These are phyloP conservation scores for Tetrapisispora fleetii DNA, from an alignment of 805 yeast genomes.

Conservation along the genomic window DNA sequence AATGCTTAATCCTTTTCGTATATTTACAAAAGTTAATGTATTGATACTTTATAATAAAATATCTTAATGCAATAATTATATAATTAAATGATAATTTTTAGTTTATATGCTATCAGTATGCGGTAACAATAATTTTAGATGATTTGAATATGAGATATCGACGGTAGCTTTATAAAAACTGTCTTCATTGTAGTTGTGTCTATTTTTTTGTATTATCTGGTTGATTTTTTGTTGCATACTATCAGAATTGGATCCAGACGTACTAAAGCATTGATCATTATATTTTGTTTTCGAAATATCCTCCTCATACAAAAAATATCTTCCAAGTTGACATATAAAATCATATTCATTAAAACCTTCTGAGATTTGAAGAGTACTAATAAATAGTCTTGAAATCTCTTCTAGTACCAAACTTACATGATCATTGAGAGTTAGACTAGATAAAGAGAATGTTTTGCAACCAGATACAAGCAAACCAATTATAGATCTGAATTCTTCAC, in stretches of 20 bases:
- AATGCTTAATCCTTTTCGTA: no score
- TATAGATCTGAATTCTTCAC: slow-evolving; percentile 13
- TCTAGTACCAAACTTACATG: not conserved
- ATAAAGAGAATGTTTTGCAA: slow-evolving; percentile 3
- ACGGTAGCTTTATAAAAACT: not conserved
- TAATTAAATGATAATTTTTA: no score
- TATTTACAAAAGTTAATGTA: no score
- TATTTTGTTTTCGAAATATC: no score
- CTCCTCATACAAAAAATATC: not conserved
- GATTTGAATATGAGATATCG: not conserved
- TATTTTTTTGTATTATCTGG: not conserved
- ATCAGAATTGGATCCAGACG: not conserved
- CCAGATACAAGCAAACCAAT: slow-evolving; percentile 9
- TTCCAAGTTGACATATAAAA: not conserved
- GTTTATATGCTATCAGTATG: not conserved
- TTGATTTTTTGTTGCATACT: not conserved
- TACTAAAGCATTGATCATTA: no score
- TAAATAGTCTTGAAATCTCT: slow-evolving; percentile 7
- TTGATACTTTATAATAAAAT: no score
- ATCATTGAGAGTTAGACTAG: not conserved
- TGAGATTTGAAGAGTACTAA: slow-evolving; percentile 9
- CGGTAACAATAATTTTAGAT: not conserved
- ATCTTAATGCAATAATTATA: not conserved
- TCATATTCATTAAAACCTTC: slow-evolving; percentile 16
- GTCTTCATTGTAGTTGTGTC: not conserved